phyloP scores from a whole-genome alignment of 2,329 filamentous ascomycete species.

The Ophiostoma quercus region DNA sequence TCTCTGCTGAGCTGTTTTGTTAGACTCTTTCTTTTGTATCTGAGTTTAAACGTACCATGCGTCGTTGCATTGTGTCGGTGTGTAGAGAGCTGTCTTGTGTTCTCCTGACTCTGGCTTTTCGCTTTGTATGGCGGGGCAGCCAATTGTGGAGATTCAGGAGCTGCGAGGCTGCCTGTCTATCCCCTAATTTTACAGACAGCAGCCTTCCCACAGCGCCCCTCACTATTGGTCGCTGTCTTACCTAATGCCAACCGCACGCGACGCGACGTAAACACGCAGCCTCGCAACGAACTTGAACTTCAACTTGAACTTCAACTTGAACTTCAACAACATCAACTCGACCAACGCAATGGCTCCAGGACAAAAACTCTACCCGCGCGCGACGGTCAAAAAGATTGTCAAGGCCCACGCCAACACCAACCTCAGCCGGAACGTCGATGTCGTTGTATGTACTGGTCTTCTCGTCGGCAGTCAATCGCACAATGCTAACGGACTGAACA shows the following conservation, averaged over 20 bases:
- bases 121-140: neutral
- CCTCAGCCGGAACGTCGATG: conserved; percentile 79
- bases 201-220: conserved; percentile 18
- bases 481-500: conserved; percentile 34
- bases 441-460: conserved; percentile 60
- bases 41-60: conserved; percentile 47
- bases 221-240: conserved; percentile 13
- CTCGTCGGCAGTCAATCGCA: neutral
- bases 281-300: neutral
- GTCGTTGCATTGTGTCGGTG: conserved; percentile 44
- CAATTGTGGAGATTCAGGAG: neutral
- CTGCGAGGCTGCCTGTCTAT: neutral
- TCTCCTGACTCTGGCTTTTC: neutral
- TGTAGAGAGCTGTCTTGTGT: neutral
- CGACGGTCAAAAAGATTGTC: conserved; percentile 80
- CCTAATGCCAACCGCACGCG: conserved; percentile 13
- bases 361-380: conserved; percentile 75
- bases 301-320: too few species aligned
- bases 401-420: conserved; percentile 80
- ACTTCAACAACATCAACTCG: neutral
- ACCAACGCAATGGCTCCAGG: conserved; percentile 46
- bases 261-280: conserved; percentile 8
- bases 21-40: neutral
- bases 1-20: conserved; percentile 77
- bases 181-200: neutral